Base-by-base conservation (phyloP, 768 basidiomycete genomes). In the Leucocoprinus leucothites region DNA sequence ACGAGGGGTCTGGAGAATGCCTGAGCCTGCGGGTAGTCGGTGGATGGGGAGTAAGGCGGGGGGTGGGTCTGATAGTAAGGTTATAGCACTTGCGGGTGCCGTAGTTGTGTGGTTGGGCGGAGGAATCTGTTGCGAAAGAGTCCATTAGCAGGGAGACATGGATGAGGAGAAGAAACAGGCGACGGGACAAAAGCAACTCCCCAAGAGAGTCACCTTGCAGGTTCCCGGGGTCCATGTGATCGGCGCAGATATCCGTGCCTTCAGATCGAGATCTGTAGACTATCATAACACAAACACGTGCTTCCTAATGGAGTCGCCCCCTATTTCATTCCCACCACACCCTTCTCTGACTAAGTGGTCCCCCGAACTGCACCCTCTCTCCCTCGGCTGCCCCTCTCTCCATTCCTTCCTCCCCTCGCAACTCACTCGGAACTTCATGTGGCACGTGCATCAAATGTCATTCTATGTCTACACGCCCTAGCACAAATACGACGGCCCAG, bases 21-120 rank as follows among this genome's bases (percentile, higher is more conserved):
- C 67, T 14, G 65, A 63, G 36, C 68, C 69, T 43, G n/a, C 46
- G 36, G 16, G 19, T 28, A 41, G 43, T 19, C 41, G 52, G 2
- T 34, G 48, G 28, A 24, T 28, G 38, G 0, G 36, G 34, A 35
- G 77, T 73, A 24, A 77, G 74, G 58, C 82, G 82, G 51, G 73
- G 63, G 24, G 79, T 74, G 53, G 82, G 84, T 58, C 74, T 80
- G 59, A 84, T 74, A 59, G 73, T 24, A 48, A 80, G 71, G 56
- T 81, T 80, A 43, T 79, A 77, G 57, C 80, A 77, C 34, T 77
- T 81, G 48, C 82, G 71, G 16, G 82, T 84, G 58, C 76, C 77
- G 74, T 85, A 82, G 58, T 69, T 66, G 67, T 75, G 74, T 16
- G 65, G 59, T n/a, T 56, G 57, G 34, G 65, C 43, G 40, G 56